These are phyloP conservation scores for Mycena polygramma DNA, from an alignment of 768 basidiomycete species.

Conservation along the genomic window DNA sequence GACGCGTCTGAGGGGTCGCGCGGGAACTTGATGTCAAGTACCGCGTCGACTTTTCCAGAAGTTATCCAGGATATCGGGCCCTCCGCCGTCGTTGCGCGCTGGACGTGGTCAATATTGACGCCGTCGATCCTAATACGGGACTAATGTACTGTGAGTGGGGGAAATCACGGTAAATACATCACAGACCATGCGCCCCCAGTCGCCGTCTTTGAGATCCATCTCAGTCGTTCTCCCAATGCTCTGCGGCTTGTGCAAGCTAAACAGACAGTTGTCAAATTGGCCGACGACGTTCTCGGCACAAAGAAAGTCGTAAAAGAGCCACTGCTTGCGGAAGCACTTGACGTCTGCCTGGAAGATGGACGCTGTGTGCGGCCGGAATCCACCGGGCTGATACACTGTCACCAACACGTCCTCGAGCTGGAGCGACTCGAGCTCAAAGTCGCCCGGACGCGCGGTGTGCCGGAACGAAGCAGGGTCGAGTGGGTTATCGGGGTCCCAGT, in stretches of 20 bases:
- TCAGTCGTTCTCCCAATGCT: constrained; percentile 93
- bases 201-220: constrained; percentile 84
- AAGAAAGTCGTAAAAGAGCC: constrained; percentile 96
- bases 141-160: constrained; percentile 54
- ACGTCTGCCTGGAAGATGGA: constrained; percentile 96
- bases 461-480: constrained; percentile 87
- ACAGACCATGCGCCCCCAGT: constrained; percentile 90
- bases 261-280: constrained; percentile 97
- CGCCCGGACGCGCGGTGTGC: constrained; percentile 78
- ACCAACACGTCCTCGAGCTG: constrained; percentile 94
- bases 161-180: constrained; percentile 1
- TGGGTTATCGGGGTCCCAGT: constrained; percentile 87
- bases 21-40: constrained; percentile 98
- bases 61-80: constrained; percentile 98
- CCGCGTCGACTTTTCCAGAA: constrained; percentile 95
- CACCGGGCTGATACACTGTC: constrained; percentile 93
- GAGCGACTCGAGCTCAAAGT: constrained; percentile 92
- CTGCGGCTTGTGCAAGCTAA: constrained; percentile 96
- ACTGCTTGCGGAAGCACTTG: constrained; percentile 86
- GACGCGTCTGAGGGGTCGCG: constrained; percentile 77
- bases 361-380: constrained; percentile 92
- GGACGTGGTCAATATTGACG: constrained; percentile 95
- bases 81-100: constrained; percentile 82
- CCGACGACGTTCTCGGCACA: constrained; percentile 97
- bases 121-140: constrained; percentile 97